Percentiles rank a stretch among this genome's conserved stretches.
Conservation (phyloP, 2,329 filamentous ascomycete species). For the Penicillium psychrosexuale region DNA sequence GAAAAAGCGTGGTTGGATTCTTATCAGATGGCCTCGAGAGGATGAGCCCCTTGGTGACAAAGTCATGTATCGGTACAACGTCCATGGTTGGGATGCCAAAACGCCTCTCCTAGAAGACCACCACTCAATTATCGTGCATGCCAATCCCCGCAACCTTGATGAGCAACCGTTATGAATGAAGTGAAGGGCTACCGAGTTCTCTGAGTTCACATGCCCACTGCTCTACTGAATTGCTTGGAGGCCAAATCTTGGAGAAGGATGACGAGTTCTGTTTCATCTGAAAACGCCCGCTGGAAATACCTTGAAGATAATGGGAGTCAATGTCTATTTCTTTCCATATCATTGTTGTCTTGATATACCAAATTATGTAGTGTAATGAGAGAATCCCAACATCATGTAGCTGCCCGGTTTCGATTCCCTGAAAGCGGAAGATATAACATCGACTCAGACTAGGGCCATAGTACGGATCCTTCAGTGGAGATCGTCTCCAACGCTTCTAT, state of each 20-base stretch:
- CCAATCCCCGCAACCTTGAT: background rate
- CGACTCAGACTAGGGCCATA: too few relatives aligned
- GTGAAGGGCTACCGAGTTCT: background rate
- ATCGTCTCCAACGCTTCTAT: too few relatives aligned
- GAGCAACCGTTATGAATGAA: background rate
- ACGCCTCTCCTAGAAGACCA: background rate
- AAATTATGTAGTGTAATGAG: too few relatives aligned
- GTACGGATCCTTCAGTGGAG: too few relatives aligned
- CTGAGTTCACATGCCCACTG: background rate
- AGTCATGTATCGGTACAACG: background rate
- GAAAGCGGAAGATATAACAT: too few relatives aligned
- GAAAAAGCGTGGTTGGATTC: background rate
- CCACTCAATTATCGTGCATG: background rate
- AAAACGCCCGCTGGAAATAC: too few relatives aligned
- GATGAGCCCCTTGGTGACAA: background rate
- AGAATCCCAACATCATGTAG: too few relatives aligned
- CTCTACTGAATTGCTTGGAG: background rate
- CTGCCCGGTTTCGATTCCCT: too few relatives aligned
- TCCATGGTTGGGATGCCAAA: background rate
- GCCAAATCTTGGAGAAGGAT: too few relatives aligned
- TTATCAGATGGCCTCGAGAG: background rate
- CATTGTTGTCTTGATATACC: too few relatives aligned
- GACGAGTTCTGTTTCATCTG: too few relatives aligned
- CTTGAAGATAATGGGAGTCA: too few relatives aligned
- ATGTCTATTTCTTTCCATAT: background rate